Base-by-base conservation (phyloP, 441 rosid genomes). In the Arabidopsis hybrid region DNA sequence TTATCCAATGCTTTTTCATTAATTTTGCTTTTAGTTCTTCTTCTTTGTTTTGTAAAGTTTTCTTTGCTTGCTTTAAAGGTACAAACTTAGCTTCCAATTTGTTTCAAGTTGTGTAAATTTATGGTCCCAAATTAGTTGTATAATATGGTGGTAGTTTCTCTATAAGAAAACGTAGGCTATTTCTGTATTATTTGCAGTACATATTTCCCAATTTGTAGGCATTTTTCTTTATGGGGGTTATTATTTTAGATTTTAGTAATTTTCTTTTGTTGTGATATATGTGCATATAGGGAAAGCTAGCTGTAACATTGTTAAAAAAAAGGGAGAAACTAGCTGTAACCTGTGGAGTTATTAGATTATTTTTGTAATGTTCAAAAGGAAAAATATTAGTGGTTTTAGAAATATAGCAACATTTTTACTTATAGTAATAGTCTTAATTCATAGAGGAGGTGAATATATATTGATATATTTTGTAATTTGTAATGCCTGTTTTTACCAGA, bases 1-100 rank as follows among this genome's bases (percentile, higher is more conserved):
- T 42, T 81, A 79, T 77, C 80, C 64, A 43, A 43, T 77, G 76
- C 69, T 80, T 77, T 65, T 13, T 66, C 10, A 59, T 52, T 77
- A 43, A 59, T 60, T 51, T 76, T 66, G 49, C 56, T 71, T 72
- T 50, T 5, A 29, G 9, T 49, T 53, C 4, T 32, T 56, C 62
- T 57, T 76, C 29, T 57, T 69, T 55, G 65, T 18, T 75, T 6
- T 42, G 9, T 34, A 38, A 7, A 43, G n/a, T 59, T 35, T 50
- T 4, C 65, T 56, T 45, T n/a, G 32, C 32, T 64, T 55, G 45
- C 43, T 72, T 72, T 52, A 12, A 26, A 38, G 18, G 50, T 62
- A 36, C 51, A 10, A 18, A 21, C 12, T 61, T 61, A 53, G 32
- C 69, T 68, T 60, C 52, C 66, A 16, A 14, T 26, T 31, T 58